phyloP scores from a whole-genome alignment of 2,329 filamentous ascomycete species.

The Nemania abortiva region DNA sequence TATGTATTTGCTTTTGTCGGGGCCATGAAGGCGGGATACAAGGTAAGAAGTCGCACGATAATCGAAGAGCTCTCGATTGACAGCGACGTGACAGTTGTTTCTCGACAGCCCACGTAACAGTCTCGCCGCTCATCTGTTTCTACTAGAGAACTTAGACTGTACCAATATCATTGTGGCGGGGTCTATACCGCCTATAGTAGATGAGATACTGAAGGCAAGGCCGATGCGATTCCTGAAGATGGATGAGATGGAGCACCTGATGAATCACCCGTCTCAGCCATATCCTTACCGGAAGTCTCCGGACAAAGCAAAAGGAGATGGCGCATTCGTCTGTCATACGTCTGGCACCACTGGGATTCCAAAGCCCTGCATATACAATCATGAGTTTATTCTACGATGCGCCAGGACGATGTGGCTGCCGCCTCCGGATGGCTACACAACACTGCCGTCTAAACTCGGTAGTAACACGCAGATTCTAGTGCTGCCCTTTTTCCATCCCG shows the following conservation, averaged over 20 bases:
- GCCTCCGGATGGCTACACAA: conserved; percentile 24
- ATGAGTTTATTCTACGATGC: conserved; percentile 31
- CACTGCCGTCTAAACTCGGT: conserved; percentile 7
- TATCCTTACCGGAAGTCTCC: conserved; percentile 8
- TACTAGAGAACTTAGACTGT: conserved; percentile 17
- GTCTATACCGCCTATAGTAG: neutral
- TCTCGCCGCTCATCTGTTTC: conserved; percentile 16
- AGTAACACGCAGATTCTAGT: conserved; percentile 11
- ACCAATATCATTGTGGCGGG: conserved; percentile 18
- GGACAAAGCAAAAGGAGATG: conserved; percentile 11
- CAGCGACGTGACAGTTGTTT: conserved; percentile 11
- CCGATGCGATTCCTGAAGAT: conserved; percentile 22
- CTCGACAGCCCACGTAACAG: conserved; percentile 22
- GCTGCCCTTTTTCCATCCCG: conserved; percentile 45
- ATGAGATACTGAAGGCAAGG: conserved; percentile 12
- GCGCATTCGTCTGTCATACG: conserved; percentile 26
- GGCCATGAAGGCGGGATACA: conserved; percentile 24
- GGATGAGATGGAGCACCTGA: conserved; percentile 18
- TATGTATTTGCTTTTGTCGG: conserved; percentile 26
- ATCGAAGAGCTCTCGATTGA: neutral
- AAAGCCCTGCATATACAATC: conserved; percentile 46
- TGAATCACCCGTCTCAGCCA: neutral
- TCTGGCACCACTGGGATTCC: conserved; percentile 37
- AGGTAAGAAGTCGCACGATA: conserved; percentile 8
- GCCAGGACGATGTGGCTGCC: conserved; percentile 22